Evolutionary conservation across 2,329 filamentous ascomycete species (phyloP), one percentile per base, ranked within the genome.

Genomic region (Aspergillus neoniger): DNA sequence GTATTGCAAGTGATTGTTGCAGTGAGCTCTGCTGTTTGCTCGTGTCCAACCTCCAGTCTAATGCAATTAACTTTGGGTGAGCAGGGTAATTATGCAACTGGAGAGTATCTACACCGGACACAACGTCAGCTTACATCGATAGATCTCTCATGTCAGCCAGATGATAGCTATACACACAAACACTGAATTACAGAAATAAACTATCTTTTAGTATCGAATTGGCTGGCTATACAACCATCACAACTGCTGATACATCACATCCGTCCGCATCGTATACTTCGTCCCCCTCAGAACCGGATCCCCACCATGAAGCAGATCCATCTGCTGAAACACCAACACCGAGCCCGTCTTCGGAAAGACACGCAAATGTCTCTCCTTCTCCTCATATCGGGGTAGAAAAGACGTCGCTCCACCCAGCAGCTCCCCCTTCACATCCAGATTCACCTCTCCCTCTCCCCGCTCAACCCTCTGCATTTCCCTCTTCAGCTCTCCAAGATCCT

Each of bases 321-420:
- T 75, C 61, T 86, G 85, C 72, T 86, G 85, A 62, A 86, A 87
- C 4, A 86, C 71, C 44, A 87, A 72, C 19, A 85, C 76, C 2
- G 82, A 77, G 0, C 84, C 85, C 3, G 73, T 73, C 65, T 80
- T 83, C 0, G 85, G 84, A 58, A 76, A 75, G 0, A 85, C 76
- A 58, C 83, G 65, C 30, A 77, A 59, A 9, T 57, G 55, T 9
- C 59, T 75, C 5, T 80, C 67, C 17, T 74, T 67, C 8, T 70
- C 63, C 14, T 68, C 63, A 62, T 70, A 72, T 43, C 63, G 60
- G 8, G 72, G 70, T 58, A 79, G 74, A 69, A 86, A 86, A 0
- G 79, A 82, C 4, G 85, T 86, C 8, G 83, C 82, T 6, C 84
- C 84, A 3, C 84, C 84, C 9, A 78, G 64, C n/a, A 85, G 72